Base-by-base conservation (phyloP, 371 early-diverging fungal species). In the Zychaea mexicana region DNA sequence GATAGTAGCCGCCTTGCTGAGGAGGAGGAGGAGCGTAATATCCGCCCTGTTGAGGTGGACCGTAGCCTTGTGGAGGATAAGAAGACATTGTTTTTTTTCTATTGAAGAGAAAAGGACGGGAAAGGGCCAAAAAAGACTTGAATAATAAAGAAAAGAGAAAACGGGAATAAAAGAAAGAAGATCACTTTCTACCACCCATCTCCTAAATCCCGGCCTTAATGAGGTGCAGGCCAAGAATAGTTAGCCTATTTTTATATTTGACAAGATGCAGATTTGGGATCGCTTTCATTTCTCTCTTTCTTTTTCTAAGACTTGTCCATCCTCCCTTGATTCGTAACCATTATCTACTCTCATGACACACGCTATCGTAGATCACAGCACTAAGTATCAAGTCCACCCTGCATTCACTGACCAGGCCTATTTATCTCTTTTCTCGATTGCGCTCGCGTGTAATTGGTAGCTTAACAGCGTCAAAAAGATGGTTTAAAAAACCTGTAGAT, bases 1-100 rank as follows among this genome's bases (percentile, higher is more conserved):
- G 60, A 60, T 56, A 36, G 13, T 56, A 21, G 21, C 56, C 56
- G 24, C 56, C 56, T 33, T 47, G 30, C n/a, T 17, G 49, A 26
- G 28, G 42, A 31, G 46, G 60, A 47, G 60, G 60, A 21, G 60
- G 42, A 42, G 42, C 13, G n/a, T 4, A 26, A 32, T 46, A 49
- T 32, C 49, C 46, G 22, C 49, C 49, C 24, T 49, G 49, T 49
- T 49, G 49, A 24, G 49, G 49, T 24, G 19, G 49, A 24, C 49
- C 49, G 26, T 49, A 49, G 3, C 49, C 49, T 22, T 49, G 36
- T 36, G 49, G 49, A 49, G 49, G 49, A 49, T 49, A 49, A 2
- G 49, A 49, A 22, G 49, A 49, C 49, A 49, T 49, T 49, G n/a
- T 49, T 49, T 3, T 24, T 9, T 0, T 49, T 49, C 1, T 4